Evolutionary conservation across 257 asterid species (phyloP).

Genomic region (Knoxia roxburghii): DNA sequence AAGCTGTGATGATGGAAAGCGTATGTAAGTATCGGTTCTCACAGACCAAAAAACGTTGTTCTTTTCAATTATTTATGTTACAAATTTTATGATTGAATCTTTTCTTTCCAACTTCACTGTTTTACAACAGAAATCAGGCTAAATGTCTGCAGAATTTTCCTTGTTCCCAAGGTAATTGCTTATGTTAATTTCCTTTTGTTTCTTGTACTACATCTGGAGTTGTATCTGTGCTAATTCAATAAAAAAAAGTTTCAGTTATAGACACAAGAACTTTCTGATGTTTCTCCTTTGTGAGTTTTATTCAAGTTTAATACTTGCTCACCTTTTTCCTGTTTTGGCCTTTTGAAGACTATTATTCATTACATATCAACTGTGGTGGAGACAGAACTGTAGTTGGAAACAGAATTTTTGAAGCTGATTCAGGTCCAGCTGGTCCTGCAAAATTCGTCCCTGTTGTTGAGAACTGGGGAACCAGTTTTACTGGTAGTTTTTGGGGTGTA

Average conservation of each 20-base stretch:
- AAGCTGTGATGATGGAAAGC: slow-evolving; percentile 33
- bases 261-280: background rate
- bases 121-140: slow-evolving; percentile 25
- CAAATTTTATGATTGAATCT: background rate
- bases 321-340: background rate
- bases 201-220: background rate
- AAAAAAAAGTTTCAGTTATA: background rate
- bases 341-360: slow-evolving; percentile 35
- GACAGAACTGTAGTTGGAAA: slow-evolving; percentile 18
- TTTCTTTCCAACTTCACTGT: background rate
- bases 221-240: background rate
- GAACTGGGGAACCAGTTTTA: slow-evolving; percentile 55
- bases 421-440: slow-evolving; percentile 32
- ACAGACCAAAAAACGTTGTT: background rate
- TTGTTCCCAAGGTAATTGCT: slow-evolving; percentile 36
- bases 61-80: background rate
- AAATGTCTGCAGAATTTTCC: slow-evolving; percentile 27
- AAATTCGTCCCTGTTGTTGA: slow-evolving; percentile 21
- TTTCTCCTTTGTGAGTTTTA: background rate
- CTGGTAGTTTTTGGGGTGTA: slow-evolving; percentile 38
- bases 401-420: slow-evolving; percentile 36
- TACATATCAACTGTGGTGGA: slow-evolving; percentile 62
- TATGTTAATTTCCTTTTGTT: too few species aligned
- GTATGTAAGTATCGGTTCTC: slow-evolving; percentile 25
- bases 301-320: background rate